Evolutionary conservation across 805 yeast species (phyloP), one percentile per base, ranked within the genome.

Genomic region (Yarrowia sp.): DNA sequence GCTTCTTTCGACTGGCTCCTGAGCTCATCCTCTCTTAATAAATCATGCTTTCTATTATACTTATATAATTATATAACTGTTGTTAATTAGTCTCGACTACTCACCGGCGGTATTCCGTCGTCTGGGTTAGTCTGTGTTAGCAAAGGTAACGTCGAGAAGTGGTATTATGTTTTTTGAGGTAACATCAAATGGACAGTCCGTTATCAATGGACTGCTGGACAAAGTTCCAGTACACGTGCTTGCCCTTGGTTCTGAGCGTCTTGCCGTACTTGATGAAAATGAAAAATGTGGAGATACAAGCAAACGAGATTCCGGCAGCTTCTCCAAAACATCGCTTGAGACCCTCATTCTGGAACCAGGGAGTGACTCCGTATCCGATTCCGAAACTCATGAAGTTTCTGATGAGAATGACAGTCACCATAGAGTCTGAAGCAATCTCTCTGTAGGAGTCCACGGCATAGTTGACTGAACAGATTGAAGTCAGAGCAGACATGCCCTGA

Each of bases 351-450:
- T 67, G 71, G 33, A 81, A 74, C 80, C 83, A 83, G 31, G 83
- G 81, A 3, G 84, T 82, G 62, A 83, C 77, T 28, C 83, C 85
- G 66, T 82, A 83, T 66, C 78, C 79, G 73, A 81, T 76, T 3
- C 80, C 84, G 68, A 82, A 83, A 4, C 69, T 69, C 82, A 82
- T 80, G 41, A 77, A 71, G 70, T 82, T 82, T 71, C 85, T 76
- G 61, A 83, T 80, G 36, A 82, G 65, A 57, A 82, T 77, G 33
- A 80, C 81, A 39, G 80, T 78, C 45, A 79, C 83, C 78, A 81
- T 79, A 1, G 81, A 81, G 50, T 77, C 76, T 3, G 77, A 72
- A 61, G 76, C 77, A 73, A 80, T 67, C 64, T 80, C 80, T 65
- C 78, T 76, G 69, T 81, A 81, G 47, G 77, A 73, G 65, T 82